phyloP scores from a whole-genome alignment of 352 stramenopile genomes.

The Thalassiosira mediterranea region DNA sequence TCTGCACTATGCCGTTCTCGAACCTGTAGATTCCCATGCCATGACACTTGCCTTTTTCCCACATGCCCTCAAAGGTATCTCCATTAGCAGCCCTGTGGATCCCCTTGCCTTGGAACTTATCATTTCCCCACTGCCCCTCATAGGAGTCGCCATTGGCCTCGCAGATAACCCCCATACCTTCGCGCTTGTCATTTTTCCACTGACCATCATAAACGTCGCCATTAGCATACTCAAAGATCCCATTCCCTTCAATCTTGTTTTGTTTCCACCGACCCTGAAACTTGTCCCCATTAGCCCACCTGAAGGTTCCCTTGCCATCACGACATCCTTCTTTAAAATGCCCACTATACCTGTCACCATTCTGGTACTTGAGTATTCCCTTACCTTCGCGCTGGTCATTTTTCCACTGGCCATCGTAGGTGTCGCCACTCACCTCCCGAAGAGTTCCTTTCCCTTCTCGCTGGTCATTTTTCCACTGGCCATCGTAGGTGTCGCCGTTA shows the following conservation, averaged over 20 bases:
- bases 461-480: neutral
- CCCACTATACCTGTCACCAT: neutral
- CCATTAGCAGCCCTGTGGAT: no score
- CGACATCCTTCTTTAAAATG: constrained; percentile 3
- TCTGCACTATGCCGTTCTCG: neutral
- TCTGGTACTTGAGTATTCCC: neutral
- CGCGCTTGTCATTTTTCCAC: constrained; percentile 2
- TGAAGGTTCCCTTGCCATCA: neutral
- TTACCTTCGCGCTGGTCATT: neutral
- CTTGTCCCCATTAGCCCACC: neutral
- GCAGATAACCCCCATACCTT: neutral
- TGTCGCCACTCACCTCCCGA: neutral
- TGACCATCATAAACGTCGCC: constrained; percentile 4
- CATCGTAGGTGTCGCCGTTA: neutral
- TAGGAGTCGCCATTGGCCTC: neutral
- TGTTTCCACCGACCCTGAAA: neutral
- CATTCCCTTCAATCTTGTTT: neutral
- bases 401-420: neutral
- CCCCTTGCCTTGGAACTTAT: no score
- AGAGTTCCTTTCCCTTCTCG: neutral
- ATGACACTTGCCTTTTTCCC: neutral
- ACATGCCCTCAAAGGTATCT: no score
- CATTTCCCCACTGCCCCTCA: neutral
- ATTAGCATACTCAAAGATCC: neutral
- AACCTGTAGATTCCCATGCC: neutral